Evolutionary conservation across 345 rosid species (phyloP).

Genomic region (Pistacia vera): DNA sequence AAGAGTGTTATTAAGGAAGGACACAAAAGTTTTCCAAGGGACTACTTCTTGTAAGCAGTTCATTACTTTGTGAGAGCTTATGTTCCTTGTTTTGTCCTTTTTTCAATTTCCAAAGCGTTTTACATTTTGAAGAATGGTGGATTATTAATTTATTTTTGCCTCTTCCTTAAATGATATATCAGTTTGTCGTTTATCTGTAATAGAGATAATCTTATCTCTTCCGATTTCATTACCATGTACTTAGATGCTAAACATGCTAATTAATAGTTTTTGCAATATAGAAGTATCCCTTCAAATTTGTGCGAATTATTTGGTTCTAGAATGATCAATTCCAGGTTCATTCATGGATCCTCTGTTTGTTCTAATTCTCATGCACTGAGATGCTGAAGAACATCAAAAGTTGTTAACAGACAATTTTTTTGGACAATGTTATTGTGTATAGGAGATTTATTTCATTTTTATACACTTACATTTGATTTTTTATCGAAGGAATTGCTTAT

Average conservation of each 20-base stretch:
- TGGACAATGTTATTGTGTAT: neutral
- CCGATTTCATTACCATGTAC: neutral
- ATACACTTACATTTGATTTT: neutral
- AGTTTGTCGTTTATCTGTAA: neutral
- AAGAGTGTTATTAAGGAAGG: conserved; percentile 83
- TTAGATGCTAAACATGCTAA: neutral
- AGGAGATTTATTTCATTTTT: neutral
- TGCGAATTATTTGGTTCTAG: neutral
- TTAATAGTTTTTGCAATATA: neutral
- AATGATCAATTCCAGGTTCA: neutral
- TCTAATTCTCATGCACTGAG: neutral
- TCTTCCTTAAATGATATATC: conserved; percentile 1
- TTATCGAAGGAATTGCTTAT: neutral
- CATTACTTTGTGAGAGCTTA: neutral
- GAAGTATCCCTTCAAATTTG: neutral
- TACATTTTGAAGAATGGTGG: conserved; percentile 13
- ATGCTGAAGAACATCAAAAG: neutral
- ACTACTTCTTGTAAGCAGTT: conserved; percentile 77
- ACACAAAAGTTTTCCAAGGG: conserved; percentile 98
- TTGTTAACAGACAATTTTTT: neutral
- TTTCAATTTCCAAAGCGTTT: neutral
- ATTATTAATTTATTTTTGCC: neutral
- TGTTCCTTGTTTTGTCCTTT: conserved; percentile 1
- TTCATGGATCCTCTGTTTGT: neutral
- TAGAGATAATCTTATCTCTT: neutral